Percentiles rank a stretch among this genome's conserved stretches.
phyloP scores from a whole-genome alignment of 352 stramenopile species.

The Lagenidium sp. region DNA sequence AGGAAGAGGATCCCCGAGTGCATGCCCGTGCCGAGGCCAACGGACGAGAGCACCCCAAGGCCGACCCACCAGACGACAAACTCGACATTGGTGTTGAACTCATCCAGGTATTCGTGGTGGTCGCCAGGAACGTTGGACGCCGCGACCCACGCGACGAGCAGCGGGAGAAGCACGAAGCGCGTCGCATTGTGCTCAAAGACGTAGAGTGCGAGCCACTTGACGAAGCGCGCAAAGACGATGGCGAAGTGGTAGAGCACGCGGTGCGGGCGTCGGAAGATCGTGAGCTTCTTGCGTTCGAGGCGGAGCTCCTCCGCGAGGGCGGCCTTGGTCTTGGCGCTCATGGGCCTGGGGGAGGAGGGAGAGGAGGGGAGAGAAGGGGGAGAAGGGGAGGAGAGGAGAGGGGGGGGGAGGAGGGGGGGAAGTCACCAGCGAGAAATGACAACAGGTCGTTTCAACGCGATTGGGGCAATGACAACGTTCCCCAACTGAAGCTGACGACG shows the following conservation, averaged over 20 bases:
- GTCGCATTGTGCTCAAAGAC: conserved; percentile 61
- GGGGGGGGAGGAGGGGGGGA: background rate
- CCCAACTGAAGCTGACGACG: too few relatives aligned
- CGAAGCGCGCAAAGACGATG: conserved; percentile 65
- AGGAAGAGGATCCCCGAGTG: conserved; percentile 93
- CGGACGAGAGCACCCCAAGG: conserved; percentile 89
- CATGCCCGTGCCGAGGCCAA: conserved; percentile 92
- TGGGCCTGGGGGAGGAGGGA: background rate
- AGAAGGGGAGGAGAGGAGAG: background rate
- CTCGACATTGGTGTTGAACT: conserved; percentile 78
- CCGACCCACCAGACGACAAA: conserved; percentile 93
- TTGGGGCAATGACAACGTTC: too few relatives aligned
- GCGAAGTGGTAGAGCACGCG: conserved; percentile 76
- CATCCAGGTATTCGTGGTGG: conserved; percentile 66
- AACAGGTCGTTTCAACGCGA: too few relatives aligned
- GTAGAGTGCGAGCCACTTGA: conserved; percentile 57
- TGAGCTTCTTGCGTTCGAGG: conserved; percentile 75
- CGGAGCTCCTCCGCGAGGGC: conserved; percentile 50
- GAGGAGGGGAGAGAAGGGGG: conserved; percentile 3
- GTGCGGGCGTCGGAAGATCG: conserved; percentile 68
- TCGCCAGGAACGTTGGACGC: conserved; percentile 60
- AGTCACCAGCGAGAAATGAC: too few relatives aligned
- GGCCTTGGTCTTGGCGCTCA: conserved; percentile 1
- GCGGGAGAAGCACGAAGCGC: conserved; percentile 68
- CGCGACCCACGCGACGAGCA: conserved; percentile 53